Conservation (phyloP, 2,329 filamentous ascomycete species). For the Penicillium sp. region DNA sequence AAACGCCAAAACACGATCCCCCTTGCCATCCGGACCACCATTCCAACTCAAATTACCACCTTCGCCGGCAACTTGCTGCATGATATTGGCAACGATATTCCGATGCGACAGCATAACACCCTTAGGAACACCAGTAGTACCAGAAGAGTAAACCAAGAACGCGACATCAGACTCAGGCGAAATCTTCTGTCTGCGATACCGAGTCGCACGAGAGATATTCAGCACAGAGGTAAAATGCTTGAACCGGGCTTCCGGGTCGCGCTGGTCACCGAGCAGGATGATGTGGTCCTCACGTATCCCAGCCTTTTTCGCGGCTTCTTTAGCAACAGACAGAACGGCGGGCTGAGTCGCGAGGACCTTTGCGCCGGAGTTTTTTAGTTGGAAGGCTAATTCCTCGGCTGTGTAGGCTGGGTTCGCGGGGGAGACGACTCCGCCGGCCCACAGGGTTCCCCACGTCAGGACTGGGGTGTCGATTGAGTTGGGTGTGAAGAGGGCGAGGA, state of each 20-base stretch:
- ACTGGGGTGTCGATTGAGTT: constrained; percentile 83
- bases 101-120: constrained; percentile 82
- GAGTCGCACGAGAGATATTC: constrained; percentile 60
- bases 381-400: constrained; percentile 76
- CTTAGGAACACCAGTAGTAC: constrained; percentile 88
- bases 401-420: constrained; percentile 89
- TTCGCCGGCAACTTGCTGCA: constrained; percentile 59
- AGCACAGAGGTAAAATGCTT: constrained; percentile 74
- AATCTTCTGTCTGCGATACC: constrained; percentile 62
- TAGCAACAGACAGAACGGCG: constrained; percentile 63
- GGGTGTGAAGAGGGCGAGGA: constrained; percentile 77
- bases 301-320: constrained; percentile 66
- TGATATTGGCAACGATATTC: constrained; percentile 76
- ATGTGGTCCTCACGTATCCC: constrained; percentile 72
- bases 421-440: constrained; percentile 79
- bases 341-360: constrained; percentile 74
- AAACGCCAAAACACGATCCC: constrained; percentile 75
- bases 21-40: constrained; percentile 60
- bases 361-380: constrained; percentile 75
- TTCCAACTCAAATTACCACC: constrained; percentile 57
- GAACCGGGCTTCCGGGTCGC: constrained; percentile 57
- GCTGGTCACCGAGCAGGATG: constrained; percentile 67
- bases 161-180: constrained; percentile 72
- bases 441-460: constrained; percentile 75
- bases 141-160: constrained; percentile 84